phyloP scores from a whole-genome alignment of 306 rosid species.

The Gillenia trifoliata region DNA sequence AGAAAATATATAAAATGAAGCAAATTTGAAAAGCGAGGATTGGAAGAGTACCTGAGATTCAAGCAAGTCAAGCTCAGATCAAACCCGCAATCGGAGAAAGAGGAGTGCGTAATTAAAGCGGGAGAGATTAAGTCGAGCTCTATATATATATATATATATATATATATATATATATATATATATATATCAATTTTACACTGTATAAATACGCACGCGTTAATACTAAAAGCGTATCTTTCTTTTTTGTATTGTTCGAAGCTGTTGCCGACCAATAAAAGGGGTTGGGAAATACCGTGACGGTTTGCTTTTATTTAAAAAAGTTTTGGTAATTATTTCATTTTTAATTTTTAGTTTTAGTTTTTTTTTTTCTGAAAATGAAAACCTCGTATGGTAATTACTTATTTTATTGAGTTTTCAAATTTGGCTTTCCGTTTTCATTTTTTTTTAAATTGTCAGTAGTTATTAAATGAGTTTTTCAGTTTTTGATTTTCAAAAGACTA shows the following conservation, averaged over 20 bases:
- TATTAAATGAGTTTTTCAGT: too few species aligned
- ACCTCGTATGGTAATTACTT: too few species aligned
- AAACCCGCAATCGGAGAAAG: not conserved
- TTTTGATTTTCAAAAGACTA: too few species aligned
- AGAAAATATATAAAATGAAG: not conserved
- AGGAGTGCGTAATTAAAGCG: not conserved
- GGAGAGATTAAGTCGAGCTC: not conserved
- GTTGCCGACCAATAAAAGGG: not conserved
- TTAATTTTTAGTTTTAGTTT: too few species aligned
- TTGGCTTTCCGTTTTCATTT: too few species aligned
- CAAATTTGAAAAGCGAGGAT: not conserved
- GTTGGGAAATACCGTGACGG: not conserved
- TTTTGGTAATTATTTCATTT: too few species aligned
- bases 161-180: not conserved
- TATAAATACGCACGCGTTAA: not conserved
- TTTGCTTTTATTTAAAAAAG: not conserved
- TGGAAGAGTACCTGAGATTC: conserved; percentile 2
- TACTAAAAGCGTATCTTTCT: not conserved
- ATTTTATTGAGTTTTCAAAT: too few species aligned
- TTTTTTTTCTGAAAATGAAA: too few species aligned
- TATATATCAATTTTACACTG: not conserved
- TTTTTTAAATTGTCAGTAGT: too few species aligned
- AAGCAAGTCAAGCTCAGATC: not conserved
- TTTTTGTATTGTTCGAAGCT: not conserved
- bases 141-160: not conserved